Percentiles rank a stretch among this genome's conserved stretches.
These are phyloP conservation scores for Didymella sp. DNA, from an alignment of 2,329 filamentous ascomycete species.

Conservation along the genomic window DNA sequence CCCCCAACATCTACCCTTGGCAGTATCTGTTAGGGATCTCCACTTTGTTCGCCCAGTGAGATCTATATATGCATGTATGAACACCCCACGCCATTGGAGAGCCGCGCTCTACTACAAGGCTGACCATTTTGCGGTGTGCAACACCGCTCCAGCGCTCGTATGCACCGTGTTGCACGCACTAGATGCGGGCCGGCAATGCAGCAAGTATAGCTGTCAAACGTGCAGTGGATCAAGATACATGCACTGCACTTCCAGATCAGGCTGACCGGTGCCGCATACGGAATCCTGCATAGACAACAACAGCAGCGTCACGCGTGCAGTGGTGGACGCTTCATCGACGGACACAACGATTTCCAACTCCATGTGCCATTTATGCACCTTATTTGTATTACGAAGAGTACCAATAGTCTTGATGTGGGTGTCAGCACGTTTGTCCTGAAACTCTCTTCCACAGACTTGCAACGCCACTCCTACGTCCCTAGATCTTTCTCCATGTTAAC, in stretches of 20 bases:
- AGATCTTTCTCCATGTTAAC: background rate
- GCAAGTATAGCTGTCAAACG: background rate
- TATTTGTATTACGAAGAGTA: background rate
- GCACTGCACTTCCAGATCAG: background rate
- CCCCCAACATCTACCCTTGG: background rate
- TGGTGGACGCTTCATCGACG: background rate
- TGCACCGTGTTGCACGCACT: background rate
- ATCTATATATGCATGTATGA: background rate
- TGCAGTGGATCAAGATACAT: background rate
- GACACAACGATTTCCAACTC: background rate
- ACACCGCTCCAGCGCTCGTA: slow-evolving; percentile 5
- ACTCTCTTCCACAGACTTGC: background rate
- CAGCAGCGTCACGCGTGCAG: background rate
- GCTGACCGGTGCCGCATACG: slow-evolving; percentile 14
- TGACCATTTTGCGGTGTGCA: slow-evolving; percentile 13
- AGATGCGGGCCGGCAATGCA: background rate
- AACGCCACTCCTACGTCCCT: background rate
- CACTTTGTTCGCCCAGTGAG: slow-evolving; percentile 2
- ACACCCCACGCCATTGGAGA: background rate
- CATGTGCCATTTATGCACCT: background rate
- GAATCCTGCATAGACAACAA: slow-evolving; percentile 1
- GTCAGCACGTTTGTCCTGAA: background rate
- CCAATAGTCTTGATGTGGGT: background rate
- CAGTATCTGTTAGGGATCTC: background rate
- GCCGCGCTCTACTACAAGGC: background rate